A percentile compares a stretch with the other conserved stretches of the same genome.
These are phyloP conservation scores for Quercus dentata DNA, from an alignment of 306 rosid species.

Conservation along the genomic window DNA sequence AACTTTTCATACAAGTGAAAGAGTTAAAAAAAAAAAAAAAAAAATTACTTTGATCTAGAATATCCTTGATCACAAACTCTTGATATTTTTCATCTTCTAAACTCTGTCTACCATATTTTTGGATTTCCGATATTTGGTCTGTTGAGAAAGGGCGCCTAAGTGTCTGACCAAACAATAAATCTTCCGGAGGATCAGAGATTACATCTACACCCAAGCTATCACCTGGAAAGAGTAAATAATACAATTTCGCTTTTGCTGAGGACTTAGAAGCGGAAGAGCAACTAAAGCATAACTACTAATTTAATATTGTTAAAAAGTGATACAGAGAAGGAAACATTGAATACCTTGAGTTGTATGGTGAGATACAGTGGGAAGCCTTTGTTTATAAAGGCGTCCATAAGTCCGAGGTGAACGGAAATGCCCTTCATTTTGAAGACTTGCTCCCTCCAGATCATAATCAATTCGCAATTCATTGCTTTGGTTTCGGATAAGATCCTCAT, in stretches of 20 bases:
- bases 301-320: not conserved
- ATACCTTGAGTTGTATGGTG: constrained; percentile 46
- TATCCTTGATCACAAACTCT: constrained; percentile 31
- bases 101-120: constrained; percentile 30
- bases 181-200: constrained; percentile 46
- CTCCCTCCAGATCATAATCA: constrained; percentile 89
- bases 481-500: constrained; percentile 24
- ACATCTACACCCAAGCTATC: constrained; percentile 59
- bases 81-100: constrained; percentile 38
- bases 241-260: not conserved
- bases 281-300: not conserved
- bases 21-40: constrained; percentile 6
- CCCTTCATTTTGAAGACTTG: constrained; percentile 52
- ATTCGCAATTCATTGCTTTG: constrained; percentile 50
- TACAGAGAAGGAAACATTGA: not conserved
- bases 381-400: constrained; percentile 68
- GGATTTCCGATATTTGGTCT: constrained; percentile 42
- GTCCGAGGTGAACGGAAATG: constrained; percentile 56
- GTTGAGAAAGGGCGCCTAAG: constrained; percentile 49
- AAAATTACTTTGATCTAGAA: constrained; percentile 74
- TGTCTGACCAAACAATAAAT: constrained; percentile 53
- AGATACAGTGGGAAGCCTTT: constrained; percentile 46
- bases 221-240: constrained; percentile 28
- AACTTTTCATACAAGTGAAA: constrained; percentile 8
- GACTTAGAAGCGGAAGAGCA: not conserved